These are phyloP conservation scores for Penicillium riverlandense DNA, from an alignment of 495 filamentous ascomycete species.

Conservation along the genomic window DNA sequence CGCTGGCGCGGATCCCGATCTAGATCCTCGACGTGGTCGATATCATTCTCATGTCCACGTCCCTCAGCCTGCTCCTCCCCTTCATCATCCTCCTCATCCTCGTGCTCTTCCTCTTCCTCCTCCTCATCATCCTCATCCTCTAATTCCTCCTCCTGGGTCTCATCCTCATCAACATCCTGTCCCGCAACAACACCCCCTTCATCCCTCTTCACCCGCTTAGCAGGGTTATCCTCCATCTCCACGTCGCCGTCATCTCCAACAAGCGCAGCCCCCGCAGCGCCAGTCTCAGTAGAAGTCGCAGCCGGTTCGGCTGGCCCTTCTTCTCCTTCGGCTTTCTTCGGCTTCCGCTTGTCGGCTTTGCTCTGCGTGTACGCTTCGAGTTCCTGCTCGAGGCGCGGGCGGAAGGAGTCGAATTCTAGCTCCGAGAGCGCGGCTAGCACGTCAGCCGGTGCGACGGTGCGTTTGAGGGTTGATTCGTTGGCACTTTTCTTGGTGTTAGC, in stretches of 20 bases:
- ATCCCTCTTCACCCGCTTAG: slow-evolving; percentile 44
- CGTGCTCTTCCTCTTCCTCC: slow-evolving; percentile 44
- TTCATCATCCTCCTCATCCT: slow-evolving; percentile 36
- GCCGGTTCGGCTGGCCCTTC: slow-evolving; percentile 14
- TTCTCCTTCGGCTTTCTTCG: slow-evolving; percentile 40
- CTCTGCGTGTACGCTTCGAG: slow-evolving; percentile 53
- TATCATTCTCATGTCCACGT: slow-evolving; percentile 42
- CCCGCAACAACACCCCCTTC: slow-evolving; percentile 31
- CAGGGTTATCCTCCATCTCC: slow-evolving; percentile 24
- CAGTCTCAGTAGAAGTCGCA: slow-evolving; percentile 27
- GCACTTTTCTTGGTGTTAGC: slow-evolving; percentile 43
- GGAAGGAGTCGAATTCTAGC: slow-evolving; percentile 75
- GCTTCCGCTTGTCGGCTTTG: slow-evolving; percentile 58
- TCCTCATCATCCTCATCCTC: slow-evolving; percentile 50
- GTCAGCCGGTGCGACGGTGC: slow-evolving; percentile 78
- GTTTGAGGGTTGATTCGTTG: slow-evolving; percentile 71
- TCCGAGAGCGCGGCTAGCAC: slow-evolving; percentile 77
- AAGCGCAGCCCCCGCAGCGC: slow-evolving; percentile 21
- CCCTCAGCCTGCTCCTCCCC: slow-evolving; percentile 34
- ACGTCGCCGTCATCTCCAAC: slow-evolving; percentile 36
- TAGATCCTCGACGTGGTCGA: slow-evolving; percentile 59
- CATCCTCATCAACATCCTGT: slow-evolving; percentile 42
- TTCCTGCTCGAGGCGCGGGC: slow-evolving; percentile 52
- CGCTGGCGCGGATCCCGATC: slow-evolving; percentile 27
- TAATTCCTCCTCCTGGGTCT: slow-evolving; percentile 46